Percentiles rank a stretch among this genome's conserved stretches.
These are phyloP conservation scores for Aspergillus brunneoviolaceus DNA, from an alignment of 2,329 filamentous ascomycete genomes.

Conservation along the genomic window DNA sequence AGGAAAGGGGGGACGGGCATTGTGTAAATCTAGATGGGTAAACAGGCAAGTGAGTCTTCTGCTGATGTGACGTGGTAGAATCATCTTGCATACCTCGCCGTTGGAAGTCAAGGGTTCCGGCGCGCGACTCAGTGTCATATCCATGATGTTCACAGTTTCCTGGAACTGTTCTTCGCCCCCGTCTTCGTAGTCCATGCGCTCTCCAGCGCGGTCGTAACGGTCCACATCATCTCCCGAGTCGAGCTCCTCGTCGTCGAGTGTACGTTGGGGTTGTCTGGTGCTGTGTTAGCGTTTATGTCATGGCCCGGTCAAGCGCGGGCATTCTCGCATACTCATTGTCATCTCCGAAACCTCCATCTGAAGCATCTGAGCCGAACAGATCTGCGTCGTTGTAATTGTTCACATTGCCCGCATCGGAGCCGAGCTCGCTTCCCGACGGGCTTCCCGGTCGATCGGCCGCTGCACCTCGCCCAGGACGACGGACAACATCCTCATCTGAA, in stretches of 20 bases:
- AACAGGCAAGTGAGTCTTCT: background rate
- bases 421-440: constrained; percentile 24
- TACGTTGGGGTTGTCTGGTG: constrained; percentile 40
- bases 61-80: background rate
- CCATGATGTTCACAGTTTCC: constrained; percentile 54
- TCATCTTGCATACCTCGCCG: constrained; percentile 34
- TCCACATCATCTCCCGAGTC: constrained; percentile 64
- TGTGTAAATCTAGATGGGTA: constrained; percentile 53
- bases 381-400: constrained; percentile 43
- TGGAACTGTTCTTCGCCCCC: constrained; percentile 42
- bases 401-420: constrained; percentile 30
- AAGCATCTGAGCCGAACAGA: constrained; percentile 48
- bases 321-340: constrained; percentile 30
- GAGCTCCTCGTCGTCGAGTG: constrained; percentile 61
- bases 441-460: constrained; percentile 24
- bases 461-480: constrained; percentile 32
- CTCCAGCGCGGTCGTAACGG: constrained; percentile 52
- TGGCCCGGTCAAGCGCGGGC: background rate
- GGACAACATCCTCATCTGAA: constrained; percentile 40
- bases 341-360: constrained; percentile 40
- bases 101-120: constrained; percentile 54
- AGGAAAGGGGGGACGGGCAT: constrained; percentile 65
- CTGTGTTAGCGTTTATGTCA: constrained; percentile 16
- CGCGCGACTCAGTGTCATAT: constrained; percentile 58
- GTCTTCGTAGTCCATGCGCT: constrained; percentile 47